phyloP scores from a whole-genome alignment of 345 rosid genomes.

The sweet orange (Citrus sinensis) region DVS_A1.0 CM039163.1:46858001-46858500 shows the following conservation, averaged over 20 bases:
- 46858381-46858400: constrained; percentile 91
- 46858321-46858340: neutral
- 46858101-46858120: too few relatives aligned
- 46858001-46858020: neutral
- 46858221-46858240: too few relatives aligned
- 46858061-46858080: neutral
- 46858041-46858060: neutral
- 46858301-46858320: neutral
- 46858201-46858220: neutral
- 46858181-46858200: neutral
- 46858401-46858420: constrained; percentile 90
- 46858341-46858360: constrained; percentile 31
- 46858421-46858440: constrained; percentile 75
- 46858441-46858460: constrained; percentile 88
- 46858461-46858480: constrained; percentile 49
- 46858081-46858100: too few relatives aligned
- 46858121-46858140: too few relatives aligned
- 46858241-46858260: neutral
- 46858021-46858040: neutral
- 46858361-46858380: constrained; percentile 77
- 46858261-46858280: neutral
- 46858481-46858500: constrained; percentile 11
- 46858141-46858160: neutral
- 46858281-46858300: neutral
- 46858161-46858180: neutral